Conservation (phyloP, 2,329 filamentous ascomycete genomes). For the Pestalotiopsis sp. region DNA sequence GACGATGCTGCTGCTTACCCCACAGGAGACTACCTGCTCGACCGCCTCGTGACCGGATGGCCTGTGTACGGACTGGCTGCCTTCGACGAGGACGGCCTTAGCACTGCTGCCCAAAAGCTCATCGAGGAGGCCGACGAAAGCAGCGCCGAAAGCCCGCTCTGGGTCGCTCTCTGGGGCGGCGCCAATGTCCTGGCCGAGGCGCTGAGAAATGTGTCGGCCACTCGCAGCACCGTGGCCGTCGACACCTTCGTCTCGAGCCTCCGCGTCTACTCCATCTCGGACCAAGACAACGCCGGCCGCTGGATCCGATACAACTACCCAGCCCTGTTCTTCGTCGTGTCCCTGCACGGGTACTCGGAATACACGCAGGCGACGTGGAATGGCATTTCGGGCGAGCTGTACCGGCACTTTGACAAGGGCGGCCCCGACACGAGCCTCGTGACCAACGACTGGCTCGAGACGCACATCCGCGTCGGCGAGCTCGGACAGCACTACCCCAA, state of each 20-base stretch:
- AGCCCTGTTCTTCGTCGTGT: conserved; percentile 49
- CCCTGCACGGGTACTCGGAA: conserved; percentile 51
- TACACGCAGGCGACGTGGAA: conserved; percentile 59
- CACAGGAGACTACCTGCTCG: conserved; percentile 28
- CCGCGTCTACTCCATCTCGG: conserved; percentile 50
- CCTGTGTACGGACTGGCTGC: conserved; percentile 31
- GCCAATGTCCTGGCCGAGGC: conserved; percentile 51
- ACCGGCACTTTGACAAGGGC: conserved; percentile 22
- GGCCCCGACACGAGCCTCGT: conserved; percentile 26
- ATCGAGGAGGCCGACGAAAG: conserved; percentile 34
- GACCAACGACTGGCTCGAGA: conserved; percentile 47
- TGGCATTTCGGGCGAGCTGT: conserved; percentile 43
- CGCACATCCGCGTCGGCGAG: conserved; percentile 46
- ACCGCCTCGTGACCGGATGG: conserved; percentile 27
- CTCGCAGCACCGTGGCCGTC: conserved; percentile 31
- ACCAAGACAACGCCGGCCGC: conserved; percentile 51
- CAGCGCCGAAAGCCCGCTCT: conserved; percentile 41
- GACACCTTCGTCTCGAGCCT: conserved; percentile 22
- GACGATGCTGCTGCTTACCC: conserved; percentile 41
- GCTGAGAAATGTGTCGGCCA: conserved; percentile 39
- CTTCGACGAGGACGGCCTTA: conserved; percentile 29
- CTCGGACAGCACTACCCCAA: conserved; percentile 43
- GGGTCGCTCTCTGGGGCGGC: conserved; percentile 53
- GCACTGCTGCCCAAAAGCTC: conserved; percentile 35
- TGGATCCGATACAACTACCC: conserved; percentile 53